Percentiles rank a stretch among this genome's conserved stretches.
Evolutionary conservation across 352 stramenopile species (phyloP).

Genomic region (Globisporangium paroecandrum): DNA sequence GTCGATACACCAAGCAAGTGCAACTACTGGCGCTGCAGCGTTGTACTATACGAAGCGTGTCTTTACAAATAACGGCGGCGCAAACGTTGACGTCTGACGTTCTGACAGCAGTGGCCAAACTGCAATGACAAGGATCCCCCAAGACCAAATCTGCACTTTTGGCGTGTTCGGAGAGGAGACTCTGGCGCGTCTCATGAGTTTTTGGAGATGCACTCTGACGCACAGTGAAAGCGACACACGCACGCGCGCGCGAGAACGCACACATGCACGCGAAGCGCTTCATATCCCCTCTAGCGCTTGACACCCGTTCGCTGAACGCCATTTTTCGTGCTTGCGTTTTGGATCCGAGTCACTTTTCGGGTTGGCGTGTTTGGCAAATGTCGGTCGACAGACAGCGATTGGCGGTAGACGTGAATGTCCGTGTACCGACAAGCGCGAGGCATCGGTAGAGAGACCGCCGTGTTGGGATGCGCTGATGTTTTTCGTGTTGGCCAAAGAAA

Average conservation of each 20-base stretch:
- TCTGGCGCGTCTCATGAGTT: conserved; percentile 6
- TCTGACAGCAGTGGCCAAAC: not conserved
- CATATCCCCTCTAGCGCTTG: not conserved
- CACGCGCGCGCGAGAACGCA: not conserved
- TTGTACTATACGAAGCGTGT: not conserved
- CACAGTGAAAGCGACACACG: not conserved
- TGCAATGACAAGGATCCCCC: not conserved
- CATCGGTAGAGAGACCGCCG: conserved; percentile 5
- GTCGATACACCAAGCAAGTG: not conserved
- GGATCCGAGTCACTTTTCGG: not conserved
- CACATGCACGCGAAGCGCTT: not conserved
- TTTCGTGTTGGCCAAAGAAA: conserved; percentile 19
- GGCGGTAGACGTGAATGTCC: not conserved
- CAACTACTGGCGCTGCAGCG: not conserved
- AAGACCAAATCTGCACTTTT: conserved; percentile 1
- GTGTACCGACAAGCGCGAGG: not conserved
- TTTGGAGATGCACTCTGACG: not conserved
- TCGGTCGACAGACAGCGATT: conserved; percentile 3
- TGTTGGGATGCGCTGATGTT: conserved; percentile 10
- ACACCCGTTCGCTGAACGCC: not conserved
- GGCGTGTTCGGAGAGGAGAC: not conserved
- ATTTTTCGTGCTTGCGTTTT: not conserved
- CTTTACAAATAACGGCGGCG: not conserved
- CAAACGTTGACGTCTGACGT: not conserved
- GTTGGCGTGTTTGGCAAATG: conserved; percentile 11